phyloP scores from a whole-genome alignment of 495 filamentous ascomycete genomes.

The Talaromyces wortmannii region DNA sequence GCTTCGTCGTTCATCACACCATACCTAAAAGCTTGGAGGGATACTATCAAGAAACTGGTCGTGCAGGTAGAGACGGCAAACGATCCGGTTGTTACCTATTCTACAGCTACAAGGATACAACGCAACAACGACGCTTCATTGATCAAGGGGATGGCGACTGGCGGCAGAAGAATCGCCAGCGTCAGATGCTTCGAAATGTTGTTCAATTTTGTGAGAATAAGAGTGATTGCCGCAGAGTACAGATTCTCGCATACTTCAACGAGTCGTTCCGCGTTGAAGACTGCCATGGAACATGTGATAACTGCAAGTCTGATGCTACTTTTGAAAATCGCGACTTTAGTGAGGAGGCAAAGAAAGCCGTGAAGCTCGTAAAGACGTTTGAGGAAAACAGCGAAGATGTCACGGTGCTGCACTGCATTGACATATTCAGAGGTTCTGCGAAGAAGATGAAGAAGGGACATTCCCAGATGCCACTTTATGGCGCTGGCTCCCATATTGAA shows the following conservation, averaged over 20 bases:
- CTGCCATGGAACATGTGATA: conserved; percentile 76
- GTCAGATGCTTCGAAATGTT: conserved; percentile 76
- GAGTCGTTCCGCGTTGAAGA: conserved; percentile 67
- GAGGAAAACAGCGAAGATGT: conserved; percentile 34
- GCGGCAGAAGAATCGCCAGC: conserved; percentile 76
- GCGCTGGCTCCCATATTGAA: conserved; percentile 48
- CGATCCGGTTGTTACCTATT: conserved; percentile 85
- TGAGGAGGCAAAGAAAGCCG: conserved; percentile 57
- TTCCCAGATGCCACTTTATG: conserved; percentile 42
- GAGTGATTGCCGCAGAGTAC: conserved; percentile 76
- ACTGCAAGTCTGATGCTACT: conserved; percentile 62
- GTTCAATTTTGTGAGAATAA: conserved; percentile 82
- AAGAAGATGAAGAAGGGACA: conserved; percentile 45
- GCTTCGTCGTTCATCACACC: conserved; percentile 88
- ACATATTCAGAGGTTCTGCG: conserved; percentile 51
- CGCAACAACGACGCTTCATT: conserved; percentile 64
- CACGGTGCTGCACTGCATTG: conserved; percentile 48
- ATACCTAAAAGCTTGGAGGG: conserved; percentile 95
- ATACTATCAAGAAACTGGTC: conserved; percentile 96
- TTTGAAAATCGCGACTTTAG: conserved; percentile 72
- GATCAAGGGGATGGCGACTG: conserved; percentile 62
- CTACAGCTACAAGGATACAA: conserved; percentile 71
- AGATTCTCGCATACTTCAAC: conserved; percentile 88
- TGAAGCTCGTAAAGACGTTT: conserved; percentile 59
- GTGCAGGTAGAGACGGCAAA: conserved; percentile 86